phyloP scores from a whole-genome alignment of 345 rosid species.

The Melastoma malabathricum region DNA sequence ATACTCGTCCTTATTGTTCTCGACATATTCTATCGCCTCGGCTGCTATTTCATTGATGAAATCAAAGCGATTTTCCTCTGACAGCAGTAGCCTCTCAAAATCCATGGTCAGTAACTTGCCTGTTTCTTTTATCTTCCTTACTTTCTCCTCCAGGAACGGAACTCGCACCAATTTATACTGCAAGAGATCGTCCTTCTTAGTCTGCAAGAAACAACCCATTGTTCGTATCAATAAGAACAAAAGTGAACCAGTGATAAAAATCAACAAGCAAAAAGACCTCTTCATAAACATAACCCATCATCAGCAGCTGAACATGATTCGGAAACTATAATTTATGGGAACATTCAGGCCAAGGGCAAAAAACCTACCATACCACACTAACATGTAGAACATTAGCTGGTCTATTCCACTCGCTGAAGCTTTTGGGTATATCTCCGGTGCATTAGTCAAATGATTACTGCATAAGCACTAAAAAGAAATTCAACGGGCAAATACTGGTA shows the following conservation, averaged over 20 bases:
- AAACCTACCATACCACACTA: too few species aligned
- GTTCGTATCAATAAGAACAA: background rate
- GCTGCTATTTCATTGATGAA: slow-evolving; percentile 78
- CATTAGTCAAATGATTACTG: too few species aligned
- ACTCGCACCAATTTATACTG: slow-evolving; percentile 43
- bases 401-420: too few species aligned
- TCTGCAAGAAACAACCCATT: slow-evolving; percentile 19
- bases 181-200: slow-evolving; percentile 54
- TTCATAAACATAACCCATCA: too few species aligned
- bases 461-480: too few species aligned
- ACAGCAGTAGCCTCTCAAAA: slow-evolving; percentile 48
- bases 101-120: slow-evolving; percentile 59
- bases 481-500: too few species aligned
- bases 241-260: background rate
- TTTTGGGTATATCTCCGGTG: too few species aligned
- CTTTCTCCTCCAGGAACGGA: slow-evolving; percentile 86
- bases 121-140: slow-evolving; percentile 50
- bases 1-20: slow-evolving; percentile 56
- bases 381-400: too few species aligned
- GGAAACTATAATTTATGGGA: too few species aligned
- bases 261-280: too few species aligned
- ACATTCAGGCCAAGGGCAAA: too few species aligned
- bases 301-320: too few species aligned
- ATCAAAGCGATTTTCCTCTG: slow-evolving; percentile 64
- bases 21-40: slow-evolving; percentile 68